Conservation (phyloP, 169 alveolate genomes). For the Plasmodium gonderi region DNA sequence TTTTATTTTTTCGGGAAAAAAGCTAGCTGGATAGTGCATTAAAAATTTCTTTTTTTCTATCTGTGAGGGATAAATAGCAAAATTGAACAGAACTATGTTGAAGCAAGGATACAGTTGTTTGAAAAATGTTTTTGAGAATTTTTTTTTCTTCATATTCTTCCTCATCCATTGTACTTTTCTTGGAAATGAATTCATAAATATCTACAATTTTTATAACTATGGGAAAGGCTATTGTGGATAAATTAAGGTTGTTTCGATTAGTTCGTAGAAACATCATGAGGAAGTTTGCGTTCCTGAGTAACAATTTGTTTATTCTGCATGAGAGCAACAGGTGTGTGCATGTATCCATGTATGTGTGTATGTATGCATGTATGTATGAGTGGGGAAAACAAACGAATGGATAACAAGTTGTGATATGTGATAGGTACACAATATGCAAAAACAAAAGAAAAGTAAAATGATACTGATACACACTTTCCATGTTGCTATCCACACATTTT, state of each 20-base stretch:
- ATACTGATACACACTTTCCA: too few species aligned
- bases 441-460: too few species aligned
- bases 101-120: conserved; percentile 9
- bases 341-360: neutral
- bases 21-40: conserved; percentile 28
- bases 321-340: neutral
- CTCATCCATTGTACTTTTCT: conserved; percentile 4
- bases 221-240: conserved; percentile 42
- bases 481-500: too few species aligned
- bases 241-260: neutral
- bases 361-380: neutral
- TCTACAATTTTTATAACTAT: conserved; percentile 48
- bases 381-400: too few species aligned
- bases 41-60: conserved; percentile 29
- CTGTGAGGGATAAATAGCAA: conserved; percentile 31
- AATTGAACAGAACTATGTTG: conserved; percentile 39
- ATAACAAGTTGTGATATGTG: too few species aligned
- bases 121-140: conserved; percentile 38
- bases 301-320: conserved; percentile 32
- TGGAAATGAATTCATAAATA: conserved; percentile 19
- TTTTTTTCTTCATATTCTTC: conserved; percentile 44
- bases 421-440: too few species aligned
- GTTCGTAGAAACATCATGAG: conserved; percentile 6
- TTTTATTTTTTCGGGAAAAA: conserved; percentile 23
- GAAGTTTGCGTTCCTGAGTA: conserved; percentile 24